Conservation (phyloP, 23 red algal species). For the Gracilaria gracilis region DNA sequence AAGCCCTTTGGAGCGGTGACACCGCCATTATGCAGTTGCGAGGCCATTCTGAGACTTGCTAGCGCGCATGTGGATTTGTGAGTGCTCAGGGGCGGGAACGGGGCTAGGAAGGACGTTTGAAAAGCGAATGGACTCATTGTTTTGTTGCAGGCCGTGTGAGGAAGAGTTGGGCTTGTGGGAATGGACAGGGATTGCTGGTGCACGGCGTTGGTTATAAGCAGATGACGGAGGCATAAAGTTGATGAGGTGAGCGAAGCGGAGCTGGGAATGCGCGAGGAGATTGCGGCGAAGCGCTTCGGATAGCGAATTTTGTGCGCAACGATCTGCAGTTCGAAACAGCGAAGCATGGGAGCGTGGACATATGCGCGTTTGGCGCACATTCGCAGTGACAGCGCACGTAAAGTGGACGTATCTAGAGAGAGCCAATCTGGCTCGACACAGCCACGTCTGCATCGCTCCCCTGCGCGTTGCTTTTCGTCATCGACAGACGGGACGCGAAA, state of each 20-base stretch:
- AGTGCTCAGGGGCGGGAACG: neutral
- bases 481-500: too few relatives aligned
- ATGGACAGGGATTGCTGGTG: too few relatives aligned
- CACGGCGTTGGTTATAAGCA: too few relatives aligned
- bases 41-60: constrained; percentile 2
- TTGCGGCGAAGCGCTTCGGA: too few relatives aligned
- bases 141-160: neutral
- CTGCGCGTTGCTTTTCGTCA: neutral
- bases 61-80: neutral
- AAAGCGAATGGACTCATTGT: neutral
- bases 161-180: neutral
- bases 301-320: too few relatives aligned
- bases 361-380: neutral
- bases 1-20: constrained; percentile 94
- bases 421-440: neutral
- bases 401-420: too few relatives aligned
- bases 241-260: neutral
- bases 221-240: too few relatives aligned
- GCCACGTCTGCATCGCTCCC: neutral
- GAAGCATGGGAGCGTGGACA: constrained; percentile 7
- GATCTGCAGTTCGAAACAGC: too few relatives aligned
- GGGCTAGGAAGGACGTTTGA: constrained; percentile 10
- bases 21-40: constrained; percentile 59
- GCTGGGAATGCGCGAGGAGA: constrained; percentile 1
- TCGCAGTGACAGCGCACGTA: neutral